A percentile compares a stretch with the other conserved stretches of the same genome.
Evolutionary conservation across 208 protist genomes (phyloP).

Genomic region (Lotmaria passim): DNA sequence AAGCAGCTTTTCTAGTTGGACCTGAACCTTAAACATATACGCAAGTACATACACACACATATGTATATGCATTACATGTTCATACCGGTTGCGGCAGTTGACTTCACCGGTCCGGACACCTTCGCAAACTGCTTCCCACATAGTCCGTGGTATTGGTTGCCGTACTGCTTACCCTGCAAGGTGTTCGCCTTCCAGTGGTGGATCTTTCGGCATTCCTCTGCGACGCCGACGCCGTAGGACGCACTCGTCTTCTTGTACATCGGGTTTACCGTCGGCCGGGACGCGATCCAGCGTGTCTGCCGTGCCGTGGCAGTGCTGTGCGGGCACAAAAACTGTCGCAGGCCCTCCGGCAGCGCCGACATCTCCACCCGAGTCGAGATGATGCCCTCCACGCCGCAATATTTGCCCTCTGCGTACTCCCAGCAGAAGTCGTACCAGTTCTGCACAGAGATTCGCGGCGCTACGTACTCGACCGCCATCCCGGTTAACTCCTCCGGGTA

Average conservation of each 20-base stretch:
- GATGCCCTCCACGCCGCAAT: constrained; percentile 68
- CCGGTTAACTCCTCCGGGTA: constrained; percentile 78
- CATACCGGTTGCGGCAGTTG: constrained; percentile 65
- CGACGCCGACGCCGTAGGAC: constrained; percentile 68
- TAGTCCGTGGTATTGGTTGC: constrained; percentile 74
- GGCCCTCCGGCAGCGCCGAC: constrained; percentile 51
- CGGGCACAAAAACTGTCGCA: constrained; percentile 69
- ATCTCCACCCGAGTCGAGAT: constrained; percentile 75
- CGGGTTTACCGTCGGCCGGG: constrained; percentile 48
- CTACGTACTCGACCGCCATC: constrained; percentile 59
- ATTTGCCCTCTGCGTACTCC: constrained; percentile 74
- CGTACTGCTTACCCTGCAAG: constrained; percentile 72
- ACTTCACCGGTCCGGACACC: constrained; percentile 41
- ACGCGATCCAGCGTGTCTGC: constrained; percentile 36
- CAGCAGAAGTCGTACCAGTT: constrained; percentile 85
- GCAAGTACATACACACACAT: too few species aligned
- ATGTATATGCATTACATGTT: constrained; percentile 53
- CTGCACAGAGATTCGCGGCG: constrained; percentile 63
- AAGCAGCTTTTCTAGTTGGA: too few species aligned
- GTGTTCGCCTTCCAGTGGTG: constrained; percentile 75
- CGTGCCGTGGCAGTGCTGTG: constrained; percentile 39
- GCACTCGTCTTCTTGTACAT: constrained; percentile 84
- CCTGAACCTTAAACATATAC: too few species aligned
- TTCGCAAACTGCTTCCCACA: constrained; percentile 69
- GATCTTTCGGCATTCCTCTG: constrained; percentile 62